These are phyloP conservation scores for Ceratobasidium sp. DNA, from an alignment of 1,284 basidiomycete genomes.

Conservation along the genomic window DNA sequence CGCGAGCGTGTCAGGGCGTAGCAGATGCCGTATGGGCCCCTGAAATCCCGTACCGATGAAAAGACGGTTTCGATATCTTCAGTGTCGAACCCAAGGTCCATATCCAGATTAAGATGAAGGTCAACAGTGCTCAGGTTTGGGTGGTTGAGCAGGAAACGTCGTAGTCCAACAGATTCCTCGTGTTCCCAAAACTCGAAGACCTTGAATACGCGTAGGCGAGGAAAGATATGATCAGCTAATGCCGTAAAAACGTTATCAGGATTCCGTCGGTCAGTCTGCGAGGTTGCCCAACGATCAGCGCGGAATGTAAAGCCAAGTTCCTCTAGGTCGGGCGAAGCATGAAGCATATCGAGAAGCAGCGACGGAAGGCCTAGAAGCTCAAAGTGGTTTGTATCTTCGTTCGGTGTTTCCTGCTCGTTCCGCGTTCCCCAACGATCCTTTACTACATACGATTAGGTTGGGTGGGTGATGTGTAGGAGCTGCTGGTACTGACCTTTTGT, in stretches of 20 bases:
- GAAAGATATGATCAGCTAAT: not conserved
- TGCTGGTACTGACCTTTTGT: not conserved
- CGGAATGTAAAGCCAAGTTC: not conserved
- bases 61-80: not conserved
- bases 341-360: not conserved
- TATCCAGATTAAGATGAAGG: not conserved
- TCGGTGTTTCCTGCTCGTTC: too few species aligned
- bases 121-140: not conserved
- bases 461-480: not conserved
- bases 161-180: not conserved
- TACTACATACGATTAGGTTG: too few species aligned
- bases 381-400: not conserved
- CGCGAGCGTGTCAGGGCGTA: not conserved
- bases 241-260: not conserved
- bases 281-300: not conserved
- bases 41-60: not conserved
- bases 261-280: not conserved
- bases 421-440: too few species aligned
- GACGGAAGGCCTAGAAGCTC: not conserved
- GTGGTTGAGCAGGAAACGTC: not conserved
- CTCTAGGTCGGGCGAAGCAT: not conserved
- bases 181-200: not conserved
- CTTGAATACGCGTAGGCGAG: not conserved
- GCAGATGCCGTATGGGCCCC: not conserved
- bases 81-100: not conserved